Evolutionary conservation across 768 basidiomycete species (phyloP), one percentile per base, ranked within the genome.

Genomic region (Boletus sensibilis): DNA sequence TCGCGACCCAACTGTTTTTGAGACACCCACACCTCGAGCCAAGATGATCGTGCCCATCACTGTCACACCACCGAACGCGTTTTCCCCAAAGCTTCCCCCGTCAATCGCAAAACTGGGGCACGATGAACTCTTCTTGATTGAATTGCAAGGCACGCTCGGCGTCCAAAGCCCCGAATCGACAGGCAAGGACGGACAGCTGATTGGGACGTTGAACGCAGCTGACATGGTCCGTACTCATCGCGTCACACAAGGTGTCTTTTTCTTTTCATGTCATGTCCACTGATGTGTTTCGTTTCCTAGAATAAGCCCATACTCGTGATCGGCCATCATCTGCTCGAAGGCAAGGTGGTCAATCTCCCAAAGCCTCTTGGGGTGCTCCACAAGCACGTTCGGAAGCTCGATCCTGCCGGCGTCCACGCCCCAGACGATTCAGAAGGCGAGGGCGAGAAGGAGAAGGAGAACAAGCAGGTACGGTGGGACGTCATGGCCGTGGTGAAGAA

Each of bases 251-350:
- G 38, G n/a, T 21, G 21, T 14, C n/a, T 29, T 29, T 29, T 5
- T 34, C 4, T 14, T 29, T 21, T 16, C 46, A 31, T 34, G n/a
- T 31, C 50, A 53, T 18, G 45, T 43, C 33, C 23, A 20, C 51
- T 59, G 59, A 61, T 14, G 38, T 29, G 25, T 14, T 25, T 11
- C 18, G 10, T 12, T 21, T 25, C n/a, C 33, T 27, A 63, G 91
- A 86, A 82, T 59, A 90, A 87, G 62, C 85, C 91, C 4, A 92
- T 85, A 3, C 78, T 98, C 7, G 71, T 79, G 52, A 89, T 98
- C 56, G 94, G 94, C 13, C 87, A 95, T 72, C 93, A 97, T 65
- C 78, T 94, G 31, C 83, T 98, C 5, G 95, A 98, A 66, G 94
- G 94, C 51, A 91, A 89, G 68, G 78, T 96, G 57, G 79, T 83